phyloP scores from a whole-genome alignment of 139 green algal species.

The Microglena sp. region DNA sequence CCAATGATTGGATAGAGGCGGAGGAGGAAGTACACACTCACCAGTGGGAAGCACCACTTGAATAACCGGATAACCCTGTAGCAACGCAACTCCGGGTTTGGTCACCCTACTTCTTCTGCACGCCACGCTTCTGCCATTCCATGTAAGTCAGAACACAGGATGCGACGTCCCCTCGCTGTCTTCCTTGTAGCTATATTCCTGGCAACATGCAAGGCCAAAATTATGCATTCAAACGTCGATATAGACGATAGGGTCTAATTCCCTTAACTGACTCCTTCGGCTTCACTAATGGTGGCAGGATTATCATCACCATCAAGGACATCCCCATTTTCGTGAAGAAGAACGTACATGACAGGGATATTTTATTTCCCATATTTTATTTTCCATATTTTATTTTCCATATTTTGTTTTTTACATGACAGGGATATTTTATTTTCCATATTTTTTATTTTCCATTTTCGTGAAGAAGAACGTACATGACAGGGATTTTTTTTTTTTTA shows the following conservation, averaged over 20 bases:
- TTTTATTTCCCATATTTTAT: too few species aligned
- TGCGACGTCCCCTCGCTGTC: not conserved
- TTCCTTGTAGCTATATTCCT: not conserved
- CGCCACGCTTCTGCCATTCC: not conserved
- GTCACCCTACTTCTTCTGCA: too few species aligned
- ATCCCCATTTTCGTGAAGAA: constrained; percentile 29
- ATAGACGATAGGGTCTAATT: constrained; percentile 49
- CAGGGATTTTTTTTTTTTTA: too few species aligned
- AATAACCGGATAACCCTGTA: too few species aligned
- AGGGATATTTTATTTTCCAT: too few species aligned
- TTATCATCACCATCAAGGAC: constrained; percentile 43
- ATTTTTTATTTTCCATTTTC: constrained; percentile 37
- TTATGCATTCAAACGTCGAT: constrained; percentile 23
- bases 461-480: constrained; percentile 4
- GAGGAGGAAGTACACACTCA: too few species aligned
- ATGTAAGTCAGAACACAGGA: not conserved
- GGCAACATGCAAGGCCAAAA: constrained; percentile 10
- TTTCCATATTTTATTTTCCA: too few species aligned
- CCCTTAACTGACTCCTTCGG: constrained; percentile 56
- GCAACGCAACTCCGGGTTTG: too few species aligned
- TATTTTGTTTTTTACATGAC: too few species aligned
- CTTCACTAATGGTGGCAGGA: constrained; percentile 36
- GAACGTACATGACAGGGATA: too few species aligned
- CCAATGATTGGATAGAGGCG: too few species aligned
- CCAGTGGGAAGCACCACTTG: too few species aligned